Evolutionary conservation across 1,284 basidiomycete genomes (phyloP), one percentile per base, ranked within the genome.

Genomic region (Vanrija sp.): DNA sequence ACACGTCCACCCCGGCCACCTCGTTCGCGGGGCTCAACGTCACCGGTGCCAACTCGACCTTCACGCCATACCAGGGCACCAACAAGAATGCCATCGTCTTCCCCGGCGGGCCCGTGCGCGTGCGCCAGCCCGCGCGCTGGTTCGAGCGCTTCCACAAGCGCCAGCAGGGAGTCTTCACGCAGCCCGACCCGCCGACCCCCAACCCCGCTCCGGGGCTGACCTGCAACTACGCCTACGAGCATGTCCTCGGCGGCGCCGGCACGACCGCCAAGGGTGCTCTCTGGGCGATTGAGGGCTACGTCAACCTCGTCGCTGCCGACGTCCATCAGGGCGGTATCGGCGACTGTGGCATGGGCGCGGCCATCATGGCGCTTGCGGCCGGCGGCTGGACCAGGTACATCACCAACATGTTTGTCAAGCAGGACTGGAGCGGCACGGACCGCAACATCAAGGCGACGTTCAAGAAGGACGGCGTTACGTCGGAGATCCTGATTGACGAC

Each of bases 211-310:
- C 23, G 6, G 10, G 6, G 0, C 44, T 47, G 2, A 23, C 41
- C 2, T 61, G 56, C 52, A 25, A 39, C 37, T 62, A 57, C 39
- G 22, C 35, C 38, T 62, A 59, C 46, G 50, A 51, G 55, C 45
- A 55, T n/a, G 60, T 59, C 2, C 54, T 62, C 3, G 60, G 60
- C 18, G 57, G 60, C 10, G 48, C 53, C 37, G 57, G 54, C 10
- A 48, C 51, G 2, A 14, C 41, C 1, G 18, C 56, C 16, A 47
- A 43, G 27, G 60, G 57, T 6, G 57, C 54, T 3, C 50, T 62
- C 27, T 62, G 60, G 60, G 60, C 60, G 10, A 50, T 62, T 18
- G 60, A 62, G 37, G 57, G 52, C 8, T 62, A 55, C n/a, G 57
- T 62, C 45, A 49, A 58, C 52, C 55, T 62, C 44, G 57, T 58